Conservation (phyloP, 306 rosid genomes). For the Acacia acuminata region DNA sequence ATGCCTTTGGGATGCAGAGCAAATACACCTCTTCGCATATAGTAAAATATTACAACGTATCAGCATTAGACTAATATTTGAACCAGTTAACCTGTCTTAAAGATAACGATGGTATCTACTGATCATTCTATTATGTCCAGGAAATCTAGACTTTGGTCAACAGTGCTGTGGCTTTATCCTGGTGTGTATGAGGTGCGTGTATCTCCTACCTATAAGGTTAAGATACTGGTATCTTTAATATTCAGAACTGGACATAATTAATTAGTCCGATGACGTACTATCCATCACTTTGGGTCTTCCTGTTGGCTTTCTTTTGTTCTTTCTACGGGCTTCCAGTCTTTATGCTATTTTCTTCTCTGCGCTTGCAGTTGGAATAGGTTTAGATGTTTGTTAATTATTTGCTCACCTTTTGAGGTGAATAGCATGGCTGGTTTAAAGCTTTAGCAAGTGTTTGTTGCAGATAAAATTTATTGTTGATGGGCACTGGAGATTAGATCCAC, state of each 20-base stretch:
- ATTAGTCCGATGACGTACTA: slow-evolving; percentile 5
- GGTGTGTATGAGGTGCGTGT: slow-evolving; percentile 85
- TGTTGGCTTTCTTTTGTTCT: neutral
- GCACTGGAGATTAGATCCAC: slow-evolving; percentile 76
- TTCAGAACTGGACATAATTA: slow-evolving; percentile 5
- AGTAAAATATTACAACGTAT: neutral
- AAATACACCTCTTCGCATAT: slow-evolving; percentile 15
- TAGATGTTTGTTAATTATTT: neutral
- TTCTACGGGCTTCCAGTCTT: neutral
- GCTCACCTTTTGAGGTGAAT: neutral
- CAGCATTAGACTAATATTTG: slow-evolving; percentile 9
- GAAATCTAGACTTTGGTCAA: slow-evolving; percentile 71
- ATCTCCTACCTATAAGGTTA: slow-evolving; percentile 30
- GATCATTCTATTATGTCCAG: slow-evolving; percentile 46
- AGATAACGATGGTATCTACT: slow-evolving; percentile 25
- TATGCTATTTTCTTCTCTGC: neutral
- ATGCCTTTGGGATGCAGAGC: slow-evolving; percentile 20
- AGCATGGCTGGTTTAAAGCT: slow-evolving; percentile 6
- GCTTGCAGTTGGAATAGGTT: neutral
- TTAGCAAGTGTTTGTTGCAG: slow-evolving; percentile 46
- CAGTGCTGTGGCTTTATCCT: slow-evolving; percentile 89
- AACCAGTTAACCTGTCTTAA: slow-evolving; percentile 1
- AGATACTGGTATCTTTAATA: slow-evolving; percentile 4
- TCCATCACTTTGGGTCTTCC: neutral
- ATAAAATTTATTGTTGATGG: slow-evolving; percentile 93